phyloP scores from a whole-genome alignment of 495 filamentous ascomycete genomes.

The Annulohypoxylon moriforme region DNA sequence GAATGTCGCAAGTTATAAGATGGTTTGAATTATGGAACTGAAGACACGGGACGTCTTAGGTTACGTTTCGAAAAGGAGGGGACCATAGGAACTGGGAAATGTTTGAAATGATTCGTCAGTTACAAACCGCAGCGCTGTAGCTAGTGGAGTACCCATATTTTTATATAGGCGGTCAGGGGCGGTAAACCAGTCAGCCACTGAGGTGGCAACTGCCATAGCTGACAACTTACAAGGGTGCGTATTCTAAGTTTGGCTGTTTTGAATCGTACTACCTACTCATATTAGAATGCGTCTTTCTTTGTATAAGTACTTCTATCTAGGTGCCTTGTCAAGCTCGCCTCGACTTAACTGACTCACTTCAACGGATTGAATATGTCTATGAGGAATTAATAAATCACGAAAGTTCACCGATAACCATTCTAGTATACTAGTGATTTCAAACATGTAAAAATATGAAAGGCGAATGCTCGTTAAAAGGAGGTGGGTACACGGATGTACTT shows the following conservation, averaged over 20 bases:
- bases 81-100: constrained; percentile 17
- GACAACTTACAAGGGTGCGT: not conserved
- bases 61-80: constrained; percentile 47
- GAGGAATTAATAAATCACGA: not conserved
- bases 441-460: not conserved
- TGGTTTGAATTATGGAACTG: constrained; percentile 40
- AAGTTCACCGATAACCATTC: not conserved
- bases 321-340: not conserved
- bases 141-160: constrained; percentile 18
- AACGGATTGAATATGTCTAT: not conserved
- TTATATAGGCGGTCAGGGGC: constrained; percentile 35
- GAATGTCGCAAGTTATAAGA: constrained; percentile 24
- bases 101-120: constrained; percentile 41
- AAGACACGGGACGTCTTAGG: constrained; percentile 43
- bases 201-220: constrained; percentile 22
- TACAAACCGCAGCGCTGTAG: constrained; percentile 36
- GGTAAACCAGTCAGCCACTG: constrained; percentile 28
- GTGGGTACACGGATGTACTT: not conserved
- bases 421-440: not conserved
- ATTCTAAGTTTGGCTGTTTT: constrained; percentile 2
- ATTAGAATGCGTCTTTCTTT: not conserved
- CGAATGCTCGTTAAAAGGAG: not conserved
- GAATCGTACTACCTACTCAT: not conserved
- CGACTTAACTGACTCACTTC: not conserved
- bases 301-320: not conserved